Evolutionary conservation across 2,329 filamentous ascomycete genomes (phyloP), one percentile per base, ranked within the genome.

Genomic region (Trichothecium roseum): DNA sequence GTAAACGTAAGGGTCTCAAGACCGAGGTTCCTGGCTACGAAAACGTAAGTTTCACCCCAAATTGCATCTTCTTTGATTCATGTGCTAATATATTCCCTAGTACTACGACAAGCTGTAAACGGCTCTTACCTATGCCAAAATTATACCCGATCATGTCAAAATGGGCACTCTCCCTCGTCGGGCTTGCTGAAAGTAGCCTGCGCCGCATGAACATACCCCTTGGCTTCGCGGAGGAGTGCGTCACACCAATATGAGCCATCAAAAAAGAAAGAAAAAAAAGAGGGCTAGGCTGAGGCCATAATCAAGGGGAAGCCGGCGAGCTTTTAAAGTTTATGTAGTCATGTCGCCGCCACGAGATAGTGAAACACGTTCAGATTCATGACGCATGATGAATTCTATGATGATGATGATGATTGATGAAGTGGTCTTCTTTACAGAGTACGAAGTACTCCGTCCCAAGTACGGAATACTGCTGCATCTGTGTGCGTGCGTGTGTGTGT

Each of bases 1-100:
- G 91, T 63, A 95, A 95, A 81, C 85, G 89, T 71, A 98, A 98
- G 86, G 91, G 89, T 86, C 74, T 98, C 76, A 98, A 98, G 86
- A 70, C 82, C 59, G 78, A 86, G 56, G 84, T 95, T 62, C 89
- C 91, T 55, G 84, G 82, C 63, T 81, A 87, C 72, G 85, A 86
- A 62, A 94, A 95, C 78, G 86, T 91, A 78, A 86, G 85, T 84
- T 46, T 39, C 40, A 94, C 95, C 78, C 85, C 91, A 78, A 86
- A 85, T 83, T 46, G 39, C 39, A 26, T 18, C 13, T 24, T 30
- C 27, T 5, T 27, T 18, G 29, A 8, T 17, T 7, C 1, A 5
- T 35, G 45, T 32, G 37, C 48, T 48, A 54, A 53, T 57, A 34
- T 27, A 5, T 2, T 37, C 20, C 14, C 31, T 32, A 94, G 84